Evolutionary conservation across 805 yeast species (phyloP).

Genomic region (Lipomyces kockii): DNA sequence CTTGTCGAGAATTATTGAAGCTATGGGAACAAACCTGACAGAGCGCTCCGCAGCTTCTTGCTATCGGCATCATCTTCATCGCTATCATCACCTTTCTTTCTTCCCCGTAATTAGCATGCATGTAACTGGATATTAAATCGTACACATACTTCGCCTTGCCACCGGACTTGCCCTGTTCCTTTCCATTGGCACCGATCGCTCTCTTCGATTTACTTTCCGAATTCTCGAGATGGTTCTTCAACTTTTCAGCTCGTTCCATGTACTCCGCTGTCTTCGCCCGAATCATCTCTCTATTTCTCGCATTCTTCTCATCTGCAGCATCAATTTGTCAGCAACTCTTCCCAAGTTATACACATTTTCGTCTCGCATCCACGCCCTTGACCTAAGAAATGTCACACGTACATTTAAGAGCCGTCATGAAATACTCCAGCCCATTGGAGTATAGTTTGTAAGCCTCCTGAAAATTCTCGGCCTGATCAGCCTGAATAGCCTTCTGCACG

Average conservation of each 20-base stretch:
- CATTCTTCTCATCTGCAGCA: constrained; percentile 75
- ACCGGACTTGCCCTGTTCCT: constrained; percentile 27
- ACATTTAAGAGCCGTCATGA: constrained; percentile 91
- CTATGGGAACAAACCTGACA: constrained; percentile 59
- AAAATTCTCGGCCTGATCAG: constrained; percentile 85
- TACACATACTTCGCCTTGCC: constrained; percentile 30
- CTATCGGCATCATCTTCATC: constrained; percentile 76
- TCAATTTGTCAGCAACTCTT: neutral
- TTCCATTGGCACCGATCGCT: constrained; percentile 36
- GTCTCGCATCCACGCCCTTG: neutral
- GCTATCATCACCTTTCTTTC: constrained; percentile 51
- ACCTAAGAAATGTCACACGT: constrained; percentile 32
- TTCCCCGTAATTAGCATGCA: constrained; percentile 3
- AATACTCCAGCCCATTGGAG: constrained; percentile 89
- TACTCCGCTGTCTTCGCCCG: constrained; percentile 90
- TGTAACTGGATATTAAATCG: neutral
- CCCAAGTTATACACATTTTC: neutral
- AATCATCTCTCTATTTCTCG: constrained; percentile 83
- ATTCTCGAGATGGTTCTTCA: constrained; percentile 84
- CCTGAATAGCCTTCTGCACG: constrained; percentile 92
- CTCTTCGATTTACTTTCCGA: constrained; percentile 47
- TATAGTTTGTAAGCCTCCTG: constrained; percentile 94
- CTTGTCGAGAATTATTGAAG: neutral
- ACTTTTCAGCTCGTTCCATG: constrained; percentile 87
- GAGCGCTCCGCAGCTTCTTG: constrained; percentile 86